These are phyloP conservation scores for Cryptococcus depauperatus DNA, from an alignment of 1,284 basidiomycete genomes.

Conservation along the genomic window DNA sequence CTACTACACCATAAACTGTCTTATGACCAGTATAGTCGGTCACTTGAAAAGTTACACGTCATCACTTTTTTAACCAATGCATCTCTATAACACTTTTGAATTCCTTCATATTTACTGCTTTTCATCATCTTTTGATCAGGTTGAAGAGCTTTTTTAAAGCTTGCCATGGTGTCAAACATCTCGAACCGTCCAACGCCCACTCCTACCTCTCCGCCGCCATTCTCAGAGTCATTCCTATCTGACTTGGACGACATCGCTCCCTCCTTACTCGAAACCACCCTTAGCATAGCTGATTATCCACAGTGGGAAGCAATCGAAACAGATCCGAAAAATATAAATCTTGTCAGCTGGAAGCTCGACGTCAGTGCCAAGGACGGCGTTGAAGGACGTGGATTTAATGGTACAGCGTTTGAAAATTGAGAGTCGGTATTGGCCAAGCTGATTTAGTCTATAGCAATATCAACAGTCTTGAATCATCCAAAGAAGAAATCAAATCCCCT, in stretches of 20 bases:
- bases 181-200: slow-evolving; percentile 24
- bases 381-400: slow-evolving; percentile 41
- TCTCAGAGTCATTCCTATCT: slow-evolving; percentile 40
- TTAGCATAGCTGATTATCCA: slow-evolving; percentile 14
- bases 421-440: neutral
- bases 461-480: slow-evolving; percentile 74
- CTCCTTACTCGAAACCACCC: slow-evolving; percentile 31
- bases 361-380: slow-evolving; percentile 28
- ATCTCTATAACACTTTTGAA: too few relatives aligned
- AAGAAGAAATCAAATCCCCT: slow-evolving; percentile 74
- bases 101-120: too few relatives aligned
- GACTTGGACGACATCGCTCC: slow-evolving; percentile 40
- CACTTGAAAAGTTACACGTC: too few relatives aligned
- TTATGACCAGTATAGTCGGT: too few relatives aligned
- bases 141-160: too few relatives aligned
- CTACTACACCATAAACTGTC: too few relatives aligned
- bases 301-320: slow-evolving; percentile 21
- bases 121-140: too few relatives aligned
- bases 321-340: slow-evolving; percentile 34
- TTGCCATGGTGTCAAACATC: too few relatives aligned
- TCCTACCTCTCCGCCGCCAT: slow-evolving; percentile 34
- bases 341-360: slow-evolving; percentile 42
- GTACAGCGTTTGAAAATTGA: slow-evolving; percentile 9
- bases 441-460: slow-evolving; percentile 50
- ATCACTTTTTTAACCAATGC: too few relatives aligned